Percentiles rank a stretch among this genome's conserved stretches.
phyloP scores from a whole-genome alignment of 345 rosid genomes.

The Hevea brasiliensis region DNA sequence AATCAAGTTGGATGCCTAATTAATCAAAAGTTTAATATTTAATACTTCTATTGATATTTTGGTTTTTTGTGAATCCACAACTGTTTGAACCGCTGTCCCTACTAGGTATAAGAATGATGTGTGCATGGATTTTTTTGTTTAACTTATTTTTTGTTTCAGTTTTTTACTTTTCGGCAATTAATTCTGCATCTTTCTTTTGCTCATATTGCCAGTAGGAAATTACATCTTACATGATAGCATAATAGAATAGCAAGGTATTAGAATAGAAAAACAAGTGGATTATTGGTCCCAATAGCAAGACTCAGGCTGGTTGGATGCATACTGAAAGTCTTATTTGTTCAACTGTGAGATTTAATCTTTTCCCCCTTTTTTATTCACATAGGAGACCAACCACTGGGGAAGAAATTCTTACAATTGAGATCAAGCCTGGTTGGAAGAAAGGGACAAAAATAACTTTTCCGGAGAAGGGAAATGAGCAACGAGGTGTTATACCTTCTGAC shows the following conservation, averaged over 20 bases:
- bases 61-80: not conserved
- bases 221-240: not conserved
- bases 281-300: not conserved
- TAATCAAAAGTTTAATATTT: not conserved
- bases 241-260: not conserved
- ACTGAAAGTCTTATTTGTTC: not conserved
- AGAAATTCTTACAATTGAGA: conserved; percentile 71
- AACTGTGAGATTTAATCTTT: not conserved
- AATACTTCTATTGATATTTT: not conserved
- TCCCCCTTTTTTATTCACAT: not conserved
- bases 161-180: not conserved
- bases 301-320: not conserved
- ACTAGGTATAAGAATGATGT: not conserved
- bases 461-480: conserved; percentile 74
- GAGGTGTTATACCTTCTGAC: conserved; percentile 65
- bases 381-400: conserved; percentile 70
- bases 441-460: conserved; percentile 84
- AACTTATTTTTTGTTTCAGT: not conserved
- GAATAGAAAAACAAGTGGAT: not conserved
- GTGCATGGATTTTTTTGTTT: not conserved
- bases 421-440: conserved; percentile 90
- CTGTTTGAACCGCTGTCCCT: not conserved
- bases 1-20: not conserved
- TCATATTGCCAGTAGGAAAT: not conserved
- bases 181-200: not conserved